These are phyloP conservation scores for Pseudogymnoascus sp. DNA, from an alignment of 2,329 filamentous ascomycete genomes.

Conservation along the genomic window DNA sequence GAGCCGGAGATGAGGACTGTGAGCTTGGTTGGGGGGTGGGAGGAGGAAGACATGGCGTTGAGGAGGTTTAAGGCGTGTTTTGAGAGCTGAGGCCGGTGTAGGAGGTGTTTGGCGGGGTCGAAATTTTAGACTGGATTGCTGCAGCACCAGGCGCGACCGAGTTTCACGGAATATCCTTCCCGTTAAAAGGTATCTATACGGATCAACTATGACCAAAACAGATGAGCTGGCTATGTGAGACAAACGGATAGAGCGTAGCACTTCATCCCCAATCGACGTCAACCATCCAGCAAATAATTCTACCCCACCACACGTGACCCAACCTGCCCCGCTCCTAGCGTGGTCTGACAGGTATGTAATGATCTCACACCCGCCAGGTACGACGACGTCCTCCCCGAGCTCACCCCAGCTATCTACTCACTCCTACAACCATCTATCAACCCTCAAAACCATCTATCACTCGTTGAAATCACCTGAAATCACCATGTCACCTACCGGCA, in stretches of 20 bases:
- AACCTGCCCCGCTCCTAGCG: conserved; percentile 1
- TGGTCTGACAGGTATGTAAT: neutral
- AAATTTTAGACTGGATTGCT: neutral
- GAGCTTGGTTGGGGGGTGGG: conserved; percentile 29
- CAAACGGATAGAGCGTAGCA: neutral
- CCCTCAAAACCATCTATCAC: neutral
- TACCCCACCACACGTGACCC: conserved; percentile 3
- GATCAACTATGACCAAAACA: neutral
- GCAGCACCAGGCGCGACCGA: neutral
- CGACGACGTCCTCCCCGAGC: neutral
- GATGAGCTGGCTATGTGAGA: neutral
- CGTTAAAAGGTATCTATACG: neutral
- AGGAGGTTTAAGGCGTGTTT: neutral
- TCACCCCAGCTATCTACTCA: neutral
- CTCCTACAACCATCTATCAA: neutral
- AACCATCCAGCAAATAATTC: neutral
- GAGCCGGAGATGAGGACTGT: conserved; percentile 60
- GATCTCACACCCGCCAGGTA: conserved; percentile 3
- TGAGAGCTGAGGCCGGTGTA: neutral
- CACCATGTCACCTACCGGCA: conserved; percentile 26
- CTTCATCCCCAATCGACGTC: neutral
- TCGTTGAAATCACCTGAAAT: neutral
- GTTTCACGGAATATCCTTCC: neutral
- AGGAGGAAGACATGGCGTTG: neutral
- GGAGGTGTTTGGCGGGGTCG: neutral